Evolutionary conservation across 73 alveolate genomes (phyloP), one percentile per base, ranked within the genome.

Genomic region (Effrenium voratum): DNA sequence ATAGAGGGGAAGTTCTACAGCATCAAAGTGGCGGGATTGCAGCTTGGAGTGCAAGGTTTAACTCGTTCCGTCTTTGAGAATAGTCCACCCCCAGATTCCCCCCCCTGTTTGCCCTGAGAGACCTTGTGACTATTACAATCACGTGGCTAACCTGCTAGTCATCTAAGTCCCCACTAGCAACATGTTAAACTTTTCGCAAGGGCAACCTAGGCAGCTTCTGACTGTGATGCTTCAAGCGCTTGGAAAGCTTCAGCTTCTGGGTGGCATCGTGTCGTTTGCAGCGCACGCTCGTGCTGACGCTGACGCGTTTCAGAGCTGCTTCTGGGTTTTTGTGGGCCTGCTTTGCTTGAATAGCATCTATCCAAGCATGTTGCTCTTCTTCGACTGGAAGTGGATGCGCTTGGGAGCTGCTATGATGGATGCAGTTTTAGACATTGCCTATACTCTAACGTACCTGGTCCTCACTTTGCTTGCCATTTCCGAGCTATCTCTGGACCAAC

Each of bases 211-310:
- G n/a, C n/a, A n/a, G 92, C 3, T 81, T 6, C 28, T 47, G 75
- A 49, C 76, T 28, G 92, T 81, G 75, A 81, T 81, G 92, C 92
- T 81, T 2, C 92, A 81, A 59, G 92, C 92, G 8, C 50, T 49
- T 4, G 92, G 76, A 22, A 81, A 81, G 75, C 36, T 81, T 12
- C 68, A 30, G 22, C 1, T 49, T 40, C 1, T 49, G 49, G 50
- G 75, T 47, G 92, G 68, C 26, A 26, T 81, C 38, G 92, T 50
- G 75, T 79, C 91, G 6, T 8, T 46, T 2, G 19, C 91, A 46
- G 3, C 22, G 16, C 70, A 46, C 24, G 55, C 86, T 75, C 40
- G 60, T 43, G 16, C 36, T 2, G 40, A 77, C 28, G 41, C 49
- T 2, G 55, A 6, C 5, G 45, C 92, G 6, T 81, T 38, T 75